Percentiles rank a stretch among this genome's conserved stretches.
Evolutionary conservation across 192 early-diverging fungal species (phyloP).

Genomic region (Thamnidium elegans): DNA sequence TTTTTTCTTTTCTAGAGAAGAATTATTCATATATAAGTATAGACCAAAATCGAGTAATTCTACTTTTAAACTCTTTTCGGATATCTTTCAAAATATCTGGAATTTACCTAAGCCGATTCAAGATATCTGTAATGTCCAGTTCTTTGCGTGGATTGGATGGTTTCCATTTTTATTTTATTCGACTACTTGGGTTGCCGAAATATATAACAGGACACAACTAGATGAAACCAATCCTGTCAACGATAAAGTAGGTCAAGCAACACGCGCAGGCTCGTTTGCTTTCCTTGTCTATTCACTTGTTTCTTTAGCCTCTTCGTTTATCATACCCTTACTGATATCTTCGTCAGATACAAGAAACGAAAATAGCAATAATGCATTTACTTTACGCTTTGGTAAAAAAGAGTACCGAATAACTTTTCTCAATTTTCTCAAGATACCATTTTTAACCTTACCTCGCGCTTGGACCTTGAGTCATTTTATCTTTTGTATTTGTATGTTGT

Average conservation of each 20-base stretch:
- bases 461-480: slow-evolving; percentile 74
- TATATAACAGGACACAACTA: slow-evolving; percentile 33
- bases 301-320: slow-evolving; percentile 56
- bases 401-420: neutral
- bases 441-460: slow-evolving; percentile 39
- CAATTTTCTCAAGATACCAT: slow-evolving; percentile 17
- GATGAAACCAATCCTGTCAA: slow-evolving; percentile 10
- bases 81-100: slow-evolving; percentile 47
- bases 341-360: slow-evolving; percentile 10
- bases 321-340: slow-evolving; percentile 43
- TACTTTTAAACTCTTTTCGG: slow-evolving; percentile 13
- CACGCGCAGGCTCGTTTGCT: slow-evolving; percentile 83
- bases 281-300: slow-evolving; percentile 82
- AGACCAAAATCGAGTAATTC: neutral
- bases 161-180: slow-evolving; percentile 95
- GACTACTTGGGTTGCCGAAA: slow-evolving; percentile 55
- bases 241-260: slow-evolving; percentile 41
- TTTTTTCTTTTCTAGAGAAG: too few relatives aligned
- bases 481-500: slow-evolving; percentile 68
- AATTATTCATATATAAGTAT: too few relatives aligned
- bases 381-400: neutral
- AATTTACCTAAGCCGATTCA: slow-evolving; percentile 71
- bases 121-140: slow-evolving; percentile 85
- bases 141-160: slow-evolving; percentile 97
- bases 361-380: neutral